A percentile compares a stretch with the other conserved stretches of the same genome.
Evolutionary conservation across 768 basidiomycete genomes (phyloP).

Genomic region (Cytidiella melzeri): DNA sequence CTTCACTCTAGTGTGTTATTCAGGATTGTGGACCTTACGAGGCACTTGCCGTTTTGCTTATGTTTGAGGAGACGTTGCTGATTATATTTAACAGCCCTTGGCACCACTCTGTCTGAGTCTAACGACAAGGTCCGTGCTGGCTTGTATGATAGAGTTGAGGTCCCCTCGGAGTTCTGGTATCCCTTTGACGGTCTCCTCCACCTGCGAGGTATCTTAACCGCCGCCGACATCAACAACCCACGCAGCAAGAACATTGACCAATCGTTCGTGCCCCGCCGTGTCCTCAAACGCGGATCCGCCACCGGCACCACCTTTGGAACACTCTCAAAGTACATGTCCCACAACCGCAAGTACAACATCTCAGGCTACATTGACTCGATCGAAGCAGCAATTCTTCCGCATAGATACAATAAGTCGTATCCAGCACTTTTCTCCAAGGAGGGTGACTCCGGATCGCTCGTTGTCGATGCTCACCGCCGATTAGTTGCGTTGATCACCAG

Average conservation of each 20-base stretch:
- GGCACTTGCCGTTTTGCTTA: too few species aligned
- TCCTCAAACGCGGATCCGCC: constrained; percentile 20
- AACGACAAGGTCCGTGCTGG: too few species aligned
- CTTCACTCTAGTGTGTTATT: too few species aligned
- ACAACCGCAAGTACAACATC: constrained; percentile 14
- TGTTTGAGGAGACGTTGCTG: too few species aligned
- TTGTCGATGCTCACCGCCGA: constrained; percentile 16
- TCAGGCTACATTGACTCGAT: constrained; percentile 17
- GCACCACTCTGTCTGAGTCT: too few species aligned
- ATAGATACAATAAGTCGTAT: too few species aligned
- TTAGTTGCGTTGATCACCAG: constrained; percentile 26
- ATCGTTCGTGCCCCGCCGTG: constrained; percentile 17
- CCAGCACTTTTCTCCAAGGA: constrained; percentile 19
- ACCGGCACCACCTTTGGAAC: constrained; percentile 19
- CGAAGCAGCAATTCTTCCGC: constrained; percentile 18
- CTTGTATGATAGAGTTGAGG: constrained; percentile 17
- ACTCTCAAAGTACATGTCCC: constrained; percentile 15
- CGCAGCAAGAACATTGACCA: constrained; percentile 19
- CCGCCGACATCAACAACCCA: constrained; percentile 17
- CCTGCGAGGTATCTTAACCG: constrained; percentile 19
- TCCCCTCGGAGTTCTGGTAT: constrained; percentile 20
- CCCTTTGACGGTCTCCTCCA: constrained; percentile 18
- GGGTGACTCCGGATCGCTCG: constrained; percentile 16
- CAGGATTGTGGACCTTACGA: too few species aligned
- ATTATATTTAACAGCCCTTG: too few species aligned